Evolutionary conservation across 805 yeast genomes (phyloP), one percentile per base, ranked within the genome.

Genomic region (Ogataea henricii): DNA sequence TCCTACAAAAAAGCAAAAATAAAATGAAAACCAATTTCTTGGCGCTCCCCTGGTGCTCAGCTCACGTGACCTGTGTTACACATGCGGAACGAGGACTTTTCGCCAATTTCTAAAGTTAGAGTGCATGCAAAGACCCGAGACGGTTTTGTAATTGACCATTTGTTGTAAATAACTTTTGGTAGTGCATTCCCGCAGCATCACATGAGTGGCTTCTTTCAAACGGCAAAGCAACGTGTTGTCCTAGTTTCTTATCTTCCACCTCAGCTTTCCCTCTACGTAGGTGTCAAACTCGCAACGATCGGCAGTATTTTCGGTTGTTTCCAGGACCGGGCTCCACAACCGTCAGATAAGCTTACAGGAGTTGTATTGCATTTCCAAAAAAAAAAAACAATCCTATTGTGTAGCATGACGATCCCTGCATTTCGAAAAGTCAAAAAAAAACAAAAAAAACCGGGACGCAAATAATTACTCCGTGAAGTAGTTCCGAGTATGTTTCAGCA

Each of bases 221-320:
- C 8, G 12, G 34, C 14, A 27, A 27, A 27, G n/a, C 13, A 4
- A 27, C 8, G 6, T 27, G 14, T 12, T 6, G 13, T 6, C 34
- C 8, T 12, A 16, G 34, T 17, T 30, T 30, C 16, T 12, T 30
- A n/a, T n/a, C 34, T 12, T 12, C 18, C 34, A 9, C 17, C 18
- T 14, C 16, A 30, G 16, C 8, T 14, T n/a, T 6, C 32, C 32
- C 16, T n/a, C 18, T 9, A 13, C 6, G 16, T 4, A 30, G 34
- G 34, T 30, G 34, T 30, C 34, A 30, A 30, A 30, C 34, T 30
- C 17, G 34, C 16, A 30, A 30, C 18, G 34, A 30, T 30, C 34
- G 17, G 34, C 34, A 30, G 4, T 13, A 13, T 30, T 13, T 14
- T 30, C 34, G 34, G 34, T n/a, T 12, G 34, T 30, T 14, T 14